Evolutionary conservation across 805 yeast genomes (phyloP).

Genomic region (Candida nitratophila): DNA sequence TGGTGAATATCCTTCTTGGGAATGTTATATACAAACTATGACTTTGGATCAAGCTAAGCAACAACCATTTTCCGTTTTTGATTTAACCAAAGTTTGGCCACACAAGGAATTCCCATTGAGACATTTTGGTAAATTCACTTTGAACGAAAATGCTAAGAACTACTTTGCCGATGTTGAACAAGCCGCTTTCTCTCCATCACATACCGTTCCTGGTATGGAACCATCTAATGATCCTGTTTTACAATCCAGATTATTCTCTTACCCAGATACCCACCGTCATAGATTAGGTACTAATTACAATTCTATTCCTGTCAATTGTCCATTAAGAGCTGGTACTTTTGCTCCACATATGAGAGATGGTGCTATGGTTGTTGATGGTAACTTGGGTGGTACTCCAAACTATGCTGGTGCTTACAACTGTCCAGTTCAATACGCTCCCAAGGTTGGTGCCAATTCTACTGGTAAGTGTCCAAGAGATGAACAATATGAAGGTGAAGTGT

Average conservation of each 20-base stretch:
- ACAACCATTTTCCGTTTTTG: conserved; percentile 77
- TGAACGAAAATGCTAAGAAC: conserved; percentile 80
- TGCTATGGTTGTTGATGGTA: conserved; percentile 60
- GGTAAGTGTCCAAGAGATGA: conserved; percentile 16
- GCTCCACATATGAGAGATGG: conserved; percentile 83
- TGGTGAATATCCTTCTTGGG: conserved; percentile 81
- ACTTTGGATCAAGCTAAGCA: conserved; percentile 72
- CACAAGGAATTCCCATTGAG: conserved; percentile 81
- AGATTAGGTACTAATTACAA: conserved; percentile 71
- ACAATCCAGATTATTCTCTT: conserved; percentile 75
- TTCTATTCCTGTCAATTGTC: conserved; percentile 89
- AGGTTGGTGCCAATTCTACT: conserved; percentile 19
- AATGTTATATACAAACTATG: conserved; percentile 80
- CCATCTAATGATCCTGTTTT: conserved; percentile 80
- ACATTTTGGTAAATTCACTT: conserved; percentile 70
- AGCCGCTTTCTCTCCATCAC: conserved; percentile 80
- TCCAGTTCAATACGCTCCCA: conserved; percentile 41
- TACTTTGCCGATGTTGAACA: conserved; percentile 86
- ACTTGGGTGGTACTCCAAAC: conserved; percentile 73
- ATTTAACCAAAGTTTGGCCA: conserved; percentile 91
- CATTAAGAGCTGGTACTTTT: conserved; percentile 45
- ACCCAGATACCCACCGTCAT: conserved; percentile 82
- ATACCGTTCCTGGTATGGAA: conserved; percentile 79
- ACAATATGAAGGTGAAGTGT: conserved; percentile 26
- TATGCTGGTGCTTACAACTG: conserved; percentile 51